Conservation (phyloP, 2,329 filamentous ascomycete genomes). For the Microcyclospora tardicrescens region DNA sequence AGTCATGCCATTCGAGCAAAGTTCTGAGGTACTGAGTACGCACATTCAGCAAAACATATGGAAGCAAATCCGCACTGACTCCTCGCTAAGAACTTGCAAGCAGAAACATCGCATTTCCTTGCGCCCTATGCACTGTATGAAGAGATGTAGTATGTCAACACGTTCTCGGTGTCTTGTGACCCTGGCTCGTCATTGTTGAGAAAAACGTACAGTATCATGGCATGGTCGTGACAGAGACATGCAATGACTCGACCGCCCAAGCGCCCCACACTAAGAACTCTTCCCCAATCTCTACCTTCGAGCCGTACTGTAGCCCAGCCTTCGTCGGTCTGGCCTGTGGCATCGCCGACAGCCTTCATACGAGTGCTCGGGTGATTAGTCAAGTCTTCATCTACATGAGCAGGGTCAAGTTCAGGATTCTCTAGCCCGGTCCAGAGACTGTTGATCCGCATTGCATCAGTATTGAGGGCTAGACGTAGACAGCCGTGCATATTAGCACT, state of each 20-base stretch:
- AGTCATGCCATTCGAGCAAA: too few relatives aligned
- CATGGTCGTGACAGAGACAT: constrained; percentile 71
- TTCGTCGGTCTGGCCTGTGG: constrained; percentile 56
- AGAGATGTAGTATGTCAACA: constrained; percentile 57
- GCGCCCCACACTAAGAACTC: constrained; percentile 81
- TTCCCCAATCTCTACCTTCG: constrained; percentile 88
- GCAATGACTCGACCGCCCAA: constrained; percentile 86
- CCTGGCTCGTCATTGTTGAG: constrained; percentile 57
- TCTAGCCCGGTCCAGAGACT: constrained; percentile 75
- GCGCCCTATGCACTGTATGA: constrained; percentile 36
- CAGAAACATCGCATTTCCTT: background rate
- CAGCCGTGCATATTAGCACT: constrained; percentile 91
- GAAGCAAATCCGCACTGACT: too few relatives aligned
- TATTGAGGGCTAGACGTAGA: constrained; percentile 64
- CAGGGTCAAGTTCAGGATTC: constrained; percentile 77
- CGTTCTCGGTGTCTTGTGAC: constrained; percentile 48
- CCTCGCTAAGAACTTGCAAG: background rate
- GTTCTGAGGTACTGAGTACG: too few relatives aligned
- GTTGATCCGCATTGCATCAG: constrained; percentile 72
- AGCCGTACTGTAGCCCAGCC: constrained; percentile 83
- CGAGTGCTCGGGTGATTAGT: constrained; percentile 69
- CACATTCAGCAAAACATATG: too few relatives aligned
- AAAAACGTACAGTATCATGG: constrained; percentile 73
- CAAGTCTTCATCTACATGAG: constrained; percentile 54
- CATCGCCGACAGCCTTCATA: constrained; percentile 49